Evolutionary conservation across 169 alveolate genomes (phyloP).

Genomic region (Prorocentrum cordatum): DNA sequence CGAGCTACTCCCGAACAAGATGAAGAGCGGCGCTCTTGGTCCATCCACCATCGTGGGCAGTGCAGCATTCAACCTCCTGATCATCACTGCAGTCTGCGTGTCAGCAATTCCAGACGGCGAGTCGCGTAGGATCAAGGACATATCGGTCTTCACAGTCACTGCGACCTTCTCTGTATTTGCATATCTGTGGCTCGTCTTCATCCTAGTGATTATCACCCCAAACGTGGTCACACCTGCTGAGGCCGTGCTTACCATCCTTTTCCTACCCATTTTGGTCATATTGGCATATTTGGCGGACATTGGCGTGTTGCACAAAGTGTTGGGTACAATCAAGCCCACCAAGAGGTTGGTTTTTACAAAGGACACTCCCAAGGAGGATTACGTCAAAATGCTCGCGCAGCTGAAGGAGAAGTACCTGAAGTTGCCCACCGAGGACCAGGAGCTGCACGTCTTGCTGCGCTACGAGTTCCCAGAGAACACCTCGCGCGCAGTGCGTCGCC

Average conservation of each 20-base stretch:
- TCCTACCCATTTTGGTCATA: neutral
- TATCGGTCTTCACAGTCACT: neutral
- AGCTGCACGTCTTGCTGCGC: too few species aligned
- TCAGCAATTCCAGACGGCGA: slow-evolving; percentile 57
- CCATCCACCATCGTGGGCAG: slow-evolving; percentile 61
- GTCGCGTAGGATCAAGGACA: slow-evolving; percentile 38
- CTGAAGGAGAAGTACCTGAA: too few species aligned
- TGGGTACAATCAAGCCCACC: too few species aligned
- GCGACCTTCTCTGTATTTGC: neutral
- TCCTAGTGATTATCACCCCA: neutral
- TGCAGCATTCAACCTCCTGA: slow-evolving; percentile 52
- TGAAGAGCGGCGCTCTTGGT: slow-evolving; percentile 48
- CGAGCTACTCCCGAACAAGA: slow-evolving; percentile 10
- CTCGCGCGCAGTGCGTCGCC: too few species aligned
- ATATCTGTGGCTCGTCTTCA: neutral
- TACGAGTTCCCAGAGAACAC: too few species aligned
- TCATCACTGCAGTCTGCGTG: slow-evolving; percentile 50
- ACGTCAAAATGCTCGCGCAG: too few species aligned
- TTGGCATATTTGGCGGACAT: neutral
- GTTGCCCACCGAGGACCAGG: too few species aligned
- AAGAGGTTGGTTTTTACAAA: too few species aligned
- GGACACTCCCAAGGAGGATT: too few species aligned
- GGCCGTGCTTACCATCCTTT: neutral
- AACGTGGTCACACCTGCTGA: neutral
- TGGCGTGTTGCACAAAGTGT: too few species aligned